Conservation (phyloP, 2,329 filamentous ascomycete species). For the Xylaria sp. region DNA sequence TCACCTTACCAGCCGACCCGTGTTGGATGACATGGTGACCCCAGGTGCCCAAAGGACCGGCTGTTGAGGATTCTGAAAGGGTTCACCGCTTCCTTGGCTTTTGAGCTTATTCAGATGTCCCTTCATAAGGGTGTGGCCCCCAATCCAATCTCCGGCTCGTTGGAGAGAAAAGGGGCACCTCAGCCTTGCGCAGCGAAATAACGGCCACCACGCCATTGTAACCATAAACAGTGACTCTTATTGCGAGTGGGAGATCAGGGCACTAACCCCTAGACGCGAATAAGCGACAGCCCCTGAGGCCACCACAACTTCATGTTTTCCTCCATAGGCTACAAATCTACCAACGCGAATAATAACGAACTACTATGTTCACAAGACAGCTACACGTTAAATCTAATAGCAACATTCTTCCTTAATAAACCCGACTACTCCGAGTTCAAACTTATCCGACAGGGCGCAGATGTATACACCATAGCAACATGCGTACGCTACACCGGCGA, state of each 20-base stretch:
- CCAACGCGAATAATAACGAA: not conserved
- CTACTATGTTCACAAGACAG: too few species aligned
- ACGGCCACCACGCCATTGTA: not conserved
- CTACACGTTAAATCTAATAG: too few species aligned
- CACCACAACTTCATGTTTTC: not conserved
- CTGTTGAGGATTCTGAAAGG: not conserved
- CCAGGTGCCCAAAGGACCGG: not conserved
- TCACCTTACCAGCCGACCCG: not conserved
- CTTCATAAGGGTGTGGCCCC: constrained; percentile 9
- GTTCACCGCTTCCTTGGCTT: constrained; percentile 4
- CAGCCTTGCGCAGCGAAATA: not conserved
- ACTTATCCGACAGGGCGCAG: too few species aligned
- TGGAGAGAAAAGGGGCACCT: not conserved
- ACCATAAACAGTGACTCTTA: not conserved
- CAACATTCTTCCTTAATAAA: too few species aligned
- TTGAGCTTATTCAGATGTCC: not conserved
- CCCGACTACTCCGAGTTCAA: too few species aligned
- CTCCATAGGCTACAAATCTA: not conserved
- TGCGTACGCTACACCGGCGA: too few species aligned
- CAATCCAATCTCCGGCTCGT: not conserved
- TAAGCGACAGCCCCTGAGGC: not conserved
- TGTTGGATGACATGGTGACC: not conserved
- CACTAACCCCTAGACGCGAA: not conserved
- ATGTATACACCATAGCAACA: too few species aligned
- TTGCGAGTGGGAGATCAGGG: not conserved